Conservation (phyloP, 2,329 filamentous ascomycete species). For the Botrytis tulipae region DNA sequence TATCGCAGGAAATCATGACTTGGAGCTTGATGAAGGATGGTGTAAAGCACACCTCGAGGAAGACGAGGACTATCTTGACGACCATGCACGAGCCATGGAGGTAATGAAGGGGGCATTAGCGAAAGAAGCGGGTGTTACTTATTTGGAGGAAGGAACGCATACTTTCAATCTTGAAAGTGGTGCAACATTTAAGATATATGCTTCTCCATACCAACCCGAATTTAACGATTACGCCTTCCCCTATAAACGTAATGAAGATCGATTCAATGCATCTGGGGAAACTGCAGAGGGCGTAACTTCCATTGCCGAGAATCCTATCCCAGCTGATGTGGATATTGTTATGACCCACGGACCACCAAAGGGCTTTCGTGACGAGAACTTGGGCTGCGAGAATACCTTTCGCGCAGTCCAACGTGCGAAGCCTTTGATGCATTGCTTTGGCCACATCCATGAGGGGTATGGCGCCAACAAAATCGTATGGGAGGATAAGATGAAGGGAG, state of each 20-base stretch:
- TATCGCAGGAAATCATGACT: constrained; percentile 62
- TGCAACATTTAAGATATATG: constrained; percentile 37
- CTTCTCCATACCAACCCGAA: constrained; percentile 38
- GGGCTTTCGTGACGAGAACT: constrained; percentile 51
- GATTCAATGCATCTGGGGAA: constrained; percentile 32
- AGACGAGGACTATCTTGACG: constrained; percentile 21
- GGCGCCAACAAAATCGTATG: constrained; percentile 54
- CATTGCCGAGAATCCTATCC: constrained; percentile 38
- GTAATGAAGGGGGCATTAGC: constrained; percentile 32
- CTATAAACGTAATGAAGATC: constrained; percentile 33
- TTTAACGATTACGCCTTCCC: constrained; percentile 37
- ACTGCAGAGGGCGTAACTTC: constrained; percentile 22
- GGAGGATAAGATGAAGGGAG: constrained; percentile 26
- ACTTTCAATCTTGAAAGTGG: constrained; percentile 36
- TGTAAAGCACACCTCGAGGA: constrained; percentile 25
- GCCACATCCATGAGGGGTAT: constrained; percentile 63
- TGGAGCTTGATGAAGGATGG: constrained; percentile 55
- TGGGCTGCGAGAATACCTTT: constrained; percentile 57
- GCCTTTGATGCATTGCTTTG: constrained; percentile 58
- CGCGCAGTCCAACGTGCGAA: constrained; percentile 49
- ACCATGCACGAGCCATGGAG: constrained; percentile 27
- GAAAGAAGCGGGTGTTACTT: constrained; percentile 33
- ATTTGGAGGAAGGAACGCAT: constrained; percentile 38
- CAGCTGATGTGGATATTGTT: constrained; percentile 53
- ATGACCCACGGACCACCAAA: constrained; percentile 61